These are phyloP conservation scores for Salvia sclarea DNA, from an alignment of 305 asterid genomes.

Conservation along the genomic window DNA sequence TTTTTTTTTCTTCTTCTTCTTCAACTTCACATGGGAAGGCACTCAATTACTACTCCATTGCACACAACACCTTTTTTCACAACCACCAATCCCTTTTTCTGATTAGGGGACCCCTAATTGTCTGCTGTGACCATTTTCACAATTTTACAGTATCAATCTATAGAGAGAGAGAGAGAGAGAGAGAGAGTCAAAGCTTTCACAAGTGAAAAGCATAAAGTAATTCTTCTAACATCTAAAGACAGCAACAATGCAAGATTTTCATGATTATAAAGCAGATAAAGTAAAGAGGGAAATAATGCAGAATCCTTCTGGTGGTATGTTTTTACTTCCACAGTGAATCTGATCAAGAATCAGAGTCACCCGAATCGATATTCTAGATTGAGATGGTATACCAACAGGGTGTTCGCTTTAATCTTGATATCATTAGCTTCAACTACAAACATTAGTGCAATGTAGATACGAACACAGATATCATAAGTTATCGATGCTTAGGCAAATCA, in stretches of 20 bases:
- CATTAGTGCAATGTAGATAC: background rate
- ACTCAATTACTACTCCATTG: slow-evolving; percentile 52
- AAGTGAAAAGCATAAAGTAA: slow-evolving; percentile 34
- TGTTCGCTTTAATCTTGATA: background rate
- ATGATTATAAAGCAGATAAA: slow-evolving; percentile 16
- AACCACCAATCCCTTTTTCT: slow-evolving; percentile 34
- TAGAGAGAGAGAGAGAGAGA: background rate
- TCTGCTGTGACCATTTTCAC: slow-evolving; percentile 35
- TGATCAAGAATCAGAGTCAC: background rate
- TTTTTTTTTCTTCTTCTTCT: slow-evolving; percentile 13
- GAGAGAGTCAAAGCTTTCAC: slow-evolving; percentile 29
- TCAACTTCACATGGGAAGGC: slow-evolving; percentile 54
- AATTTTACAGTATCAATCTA: slow-evolving; percentile 14
- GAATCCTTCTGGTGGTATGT: background rate
- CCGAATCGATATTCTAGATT: background rate
- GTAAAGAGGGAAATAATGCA: slow-evolving; percentile 23
- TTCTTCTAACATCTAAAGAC: slow-evolving; percentile 27
- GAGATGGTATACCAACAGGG: background rate
- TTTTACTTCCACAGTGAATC: background rate
- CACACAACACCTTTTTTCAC: slow-evolving; percentile 23
- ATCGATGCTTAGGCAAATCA: background rate
- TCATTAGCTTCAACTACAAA: background rate
- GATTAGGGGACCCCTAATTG: slow-evolving; percentile 34
- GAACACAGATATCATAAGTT: background rate
- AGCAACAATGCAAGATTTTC: slow-evolving; percentile 22